Conservation (phyloP, 2,329 filamentous ascomycete genomes). For the Paracamarosporium sp. region DNA sequence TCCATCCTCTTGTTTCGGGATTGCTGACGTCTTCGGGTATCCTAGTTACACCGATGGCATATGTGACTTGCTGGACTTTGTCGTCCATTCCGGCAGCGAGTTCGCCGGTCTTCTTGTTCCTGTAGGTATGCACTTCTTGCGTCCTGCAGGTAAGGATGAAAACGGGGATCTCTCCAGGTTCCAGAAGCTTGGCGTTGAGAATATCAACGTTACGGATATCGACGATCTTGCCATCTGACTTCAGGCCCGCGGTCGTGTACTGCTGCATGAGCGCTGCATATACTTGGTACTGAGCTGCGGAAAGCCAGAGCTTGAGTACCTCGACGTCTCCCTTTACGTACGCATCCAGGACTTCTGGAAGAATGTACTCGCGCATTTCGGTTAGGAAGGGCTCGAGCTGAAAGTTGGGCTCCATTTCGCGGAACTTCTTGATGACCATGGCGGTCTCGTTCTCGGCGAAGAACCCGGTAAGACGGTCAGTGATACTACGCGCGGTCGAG, state of each 20-base stretch:
- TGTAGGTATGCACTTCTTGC: conserved; percentile 97
- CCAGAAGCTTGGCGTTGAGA: conserved; percentile 77
- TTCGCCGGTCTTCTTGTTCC: conserved; percentile 86
- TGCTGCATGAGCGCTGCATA: conserved; percentile 97
- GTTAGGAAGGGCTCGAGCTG: conserved; percentile 93
- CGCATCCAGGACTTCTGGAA: conserved; percentile 95
- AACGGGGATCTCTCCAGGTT: conserved; percentile 87
- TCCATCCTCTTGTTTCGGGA: conserved; percentile 94
- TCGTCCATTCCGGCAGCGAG: conserved; percentile 98
- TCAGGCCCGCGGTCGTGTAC: conserved; percentile 90
- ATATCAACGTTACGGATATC: conserved; percentile 96
- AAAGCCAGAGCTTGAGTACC: conserved; percentile 92
- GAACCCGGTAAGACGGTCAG: conserved; percentile 90
- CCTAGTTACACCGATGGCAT: conserved; percentile 94
- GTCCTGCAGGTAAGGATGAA: conserved; percentile 97
- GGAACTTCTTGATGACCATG: conserved; percentile 97
- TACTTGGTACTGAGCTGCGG: conserved; percentile 93
- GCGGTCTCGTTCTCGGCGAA: conserved; percentile 99
- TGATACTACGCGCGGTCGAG: conserved; percentile 89
- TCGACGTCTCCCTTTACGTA: conserved; percentile 96
- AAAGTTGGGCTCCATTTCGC: conserved; percentile 93
- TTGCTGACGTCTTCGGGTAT: conserved; percentile 96
- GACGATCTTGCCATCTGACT: conserved; percentile 92
- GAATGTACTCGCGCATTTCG: conserved; percentile 96
- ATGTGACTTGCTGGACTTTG: conserved; percentile 96